Base-by-base conservation (phyloP, 179 eudicot species). In the Beta corolliflora region DNA sequence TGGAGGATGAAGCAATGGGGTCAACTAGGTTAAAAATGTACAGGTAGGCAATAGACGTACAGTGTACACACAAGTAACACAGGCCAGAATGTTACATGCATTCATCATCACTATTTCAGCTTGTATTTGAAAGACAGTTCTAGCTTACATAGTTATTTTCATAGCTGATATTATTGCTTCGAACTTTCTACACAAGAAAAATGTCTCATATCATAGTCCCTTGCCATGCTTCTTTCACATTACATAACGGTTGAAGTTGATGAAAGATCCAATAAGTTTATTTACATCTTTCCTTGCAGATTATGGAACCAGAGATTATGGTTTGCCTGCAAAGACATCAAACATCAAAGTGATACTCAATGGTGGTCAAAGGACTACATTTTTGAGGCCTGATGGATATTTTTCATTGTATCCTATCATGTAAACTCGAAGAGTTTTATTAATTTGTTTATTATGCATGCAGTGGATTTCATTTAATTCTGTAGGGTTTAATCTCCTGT, bases 321-420 rank as follows among this genome's bases (percentile, higher is more conserved):
- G 90, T 71, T 86, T 89, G 10, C 95, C 93, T 3, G 91, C 88
- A 36, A 97, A 92, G 83, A 81, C 86, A 72, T 87, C 95, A 83
- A 88, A 93, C 76, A 77, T 87, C 80, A 93, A 93, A 78, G 97
- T 97, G 81, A 85, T 97, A 73, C 94, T 97, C 45, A 94, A 94
- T 83, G 99, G 98, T 48, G 99, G 98, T 66, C 89, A 94, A 80
- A 91, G 77, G 84, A 90, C 92, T 81, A 91, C 99, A 65, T 93
- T 93, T 83, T 90, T 97, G 80, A 87, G 90, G 86, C 97, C 97
- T 48, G 97, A 94, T 79, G 99, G 99, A 81, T 97, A 94, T 87
- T 97, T 97, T 84, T 97, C 98, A 85, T 94, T 97, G 99, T 97
- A 97, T 97, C 98, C 99, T 93, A 63, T 74, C 76, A 65, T 56